Evolutionary conservation across 805 yeast species (phyloP).

Genomic region (Saturnispora zaruensis): DNA sequence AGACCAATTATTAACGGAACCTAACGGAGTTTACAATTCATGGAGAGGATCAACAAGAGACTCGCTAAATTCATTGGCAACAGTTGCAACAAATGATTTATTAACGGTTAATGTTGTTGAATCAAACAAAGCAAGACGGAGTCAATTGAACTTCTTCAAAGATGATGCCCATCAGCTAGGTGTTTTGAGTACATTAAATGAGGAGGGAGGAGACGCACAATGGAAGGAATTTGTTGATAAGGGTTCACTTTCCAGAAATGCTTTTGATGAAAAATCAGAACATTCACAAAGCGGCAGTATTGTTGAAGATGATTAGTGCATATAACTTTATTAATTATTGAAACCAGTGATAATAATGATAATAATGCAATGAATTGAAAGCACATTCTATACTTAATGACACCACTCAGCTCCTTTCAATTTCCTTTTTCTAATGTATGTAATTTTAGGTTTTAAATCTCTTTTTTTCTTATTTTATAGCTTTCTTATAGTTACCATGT

Average conservation of each 20-base stretch:
- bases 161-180: not conserved
- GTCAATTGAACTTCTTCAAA: conserved; percentile 24
- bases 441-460: not conserved
- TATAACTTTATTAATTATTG: not conserved
- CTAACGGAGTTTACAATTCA: conserved; percentile 37
- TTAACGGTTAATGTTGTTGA: conserved; percentile 72
- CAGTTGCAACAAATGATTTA: conserved; percentile 79
- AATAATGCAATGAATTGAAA: not conserved
- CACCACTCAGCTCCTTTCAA: not conserved
- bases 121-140: conserved; percentile 36
- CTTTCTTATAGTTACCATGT: not conserved
- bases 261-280: conserved; percentile 4
- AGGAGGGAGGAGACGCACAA: conserved; percentile 1
- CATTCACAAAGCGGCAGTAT: conserved; percentile 7
- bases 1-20: conserved; percentile 26
- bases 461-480: not conserved
- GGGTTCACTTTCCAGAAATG: not conserved
- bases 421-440: not conserved
- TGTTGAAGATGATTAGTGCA: conserved; percentile 2
- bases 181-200: conserved; percentile 3
- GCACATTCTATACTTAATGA: not conserved
- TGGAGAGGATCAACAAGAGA: conserved; percentile 56
- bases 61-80: conserved; percentile 65
- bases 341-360: not conserved
- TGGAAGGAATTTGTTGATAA: conserved; percentile 1